phyloP scores from a whole-genome alignment of 768 basidiomycete genomes.

The Agrocybe pediades region DNA sequence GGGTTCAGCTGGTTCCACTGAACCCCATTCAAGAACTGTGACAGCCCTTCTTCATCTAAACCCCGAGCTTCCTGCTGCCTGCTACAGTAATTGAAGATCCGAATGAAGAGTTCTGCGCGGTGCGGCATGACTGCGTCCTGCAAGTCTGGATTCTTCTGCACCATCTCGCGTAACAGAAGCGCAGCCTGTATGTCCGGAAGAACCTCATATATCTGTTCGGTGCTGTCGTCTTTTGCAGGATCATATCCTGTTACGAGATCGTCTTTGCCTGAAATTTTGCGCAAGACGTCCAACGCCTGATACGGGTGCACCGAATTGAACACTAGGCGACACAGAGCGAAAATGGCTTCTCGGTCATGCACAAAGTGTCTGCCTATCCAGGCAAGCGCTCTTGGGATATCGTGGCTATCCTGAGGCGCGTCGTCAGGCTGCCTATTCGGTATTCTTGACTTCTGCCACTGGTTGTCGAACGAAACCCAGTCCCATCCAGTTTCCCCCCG shows the following conservation, averaged over 20 bases:
- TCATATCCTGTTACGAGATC: neutral
- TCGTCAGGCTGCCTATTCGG: neutral
- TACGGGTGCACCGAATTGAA: slow-evolving; percentile 1
- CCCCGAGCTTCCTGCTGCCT: no score
- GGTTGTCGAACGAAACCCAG: slow-evolving; percentile 9
- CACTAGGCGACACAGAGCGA: slow-evolving; percentile 1
- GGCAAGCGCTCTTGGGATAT: slow-evolving; percentile 4
- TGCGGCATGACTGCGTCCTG: neutral
- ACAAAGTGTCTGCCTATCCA: slow-evolving; percentile 1
- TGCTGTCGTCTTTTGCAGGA: no score
- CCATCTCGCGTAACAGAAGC: neutral
- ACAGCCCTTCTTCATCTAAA: no score
- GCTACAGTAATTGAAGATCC: slow-evolving; percentile 1
- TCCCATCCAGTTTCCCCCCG: neutral
- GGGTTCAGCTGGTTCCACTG: neutral
- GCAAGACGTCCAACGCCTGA: neutral
- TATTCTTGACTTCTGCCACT: slow-evolving; percentile 5
- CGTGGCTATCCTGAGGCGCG: neutral
- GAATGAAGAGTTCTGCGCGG: slow-evolving; percentile 3
- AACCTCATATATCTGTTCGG: neutral
- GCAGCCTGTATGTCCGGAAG: neutral
- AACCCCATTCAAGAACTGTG: neutral
- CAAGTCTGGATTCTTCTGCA: neutral
- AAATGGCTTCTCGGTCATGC: slow-evolving; percentile 1
- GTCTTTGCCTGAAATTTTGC: neutral